Percentiles rank a stretch among this genome's conserved stretches.
phyloP scores from a whole-genome alignment of 345 rosid species.

The Brassica juncea region DNA sequence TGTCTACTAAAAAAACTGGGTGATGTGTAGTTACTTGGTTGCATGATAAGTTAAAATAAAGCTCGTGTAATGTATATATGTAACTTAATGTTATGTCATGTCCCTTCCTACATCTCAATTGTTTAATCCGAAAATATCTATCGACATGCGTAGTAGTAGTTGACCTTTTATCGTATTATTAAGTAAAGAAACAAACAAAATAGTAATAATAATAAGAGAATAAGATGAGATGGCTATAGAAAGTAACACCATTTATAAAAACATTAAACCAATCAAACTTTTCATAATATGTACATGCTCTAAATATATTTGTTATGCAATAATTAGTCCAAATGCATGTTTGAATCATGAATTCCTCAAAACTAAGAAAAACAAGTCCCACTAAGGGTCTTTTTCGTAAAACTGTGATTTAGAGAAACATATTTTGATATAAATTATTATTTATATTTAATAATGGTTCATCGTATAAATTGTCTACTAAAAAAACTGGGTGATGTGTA shows the following conservation, averaged over 20 bases:
- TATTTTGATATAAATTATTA: background rate
- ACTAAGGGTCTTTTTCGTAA: background rate
- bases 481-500: background rate
- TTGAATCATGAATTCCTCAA: background rate
- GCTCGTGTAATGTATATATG: background rate
- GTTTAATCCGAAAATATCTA: slow-evolving; percentile 4
- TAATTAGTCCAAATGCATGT: background rate
- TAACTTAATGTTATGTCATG: slow-evolving; percentile 25
- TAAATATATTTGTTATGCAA: background rate
- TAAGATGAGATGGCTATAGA: background rate
- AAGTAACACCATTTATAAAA: background rate
- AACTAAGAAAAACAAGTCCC: background rate
- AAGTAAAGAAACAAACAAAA: background rate
- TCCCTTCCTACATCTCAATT: slow-evolving; percentile 1
- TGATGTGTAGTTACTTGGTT: slow-evolving; percentile 7
- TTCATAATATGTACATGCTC: background rate
- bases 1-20: background rate
- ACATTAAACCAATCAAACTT: background rate
- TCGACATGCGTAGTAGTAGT: background rate
- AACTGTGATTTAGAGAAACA: background rate
- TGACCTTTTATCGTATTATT: slow-evolving; percentile 32
- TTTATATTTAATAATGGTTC: background rate
- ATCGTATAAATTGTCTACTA: background rate
- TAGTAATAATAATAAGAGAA: background rate
- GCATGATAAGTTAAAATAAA: slow-evolving; percentile 24